These are phyloP conservation scores for Fusarium annulatum DNA, from an alignment of 2,329 filamentous ascomycete genomes.

Conservation along the genomic window DNA sequence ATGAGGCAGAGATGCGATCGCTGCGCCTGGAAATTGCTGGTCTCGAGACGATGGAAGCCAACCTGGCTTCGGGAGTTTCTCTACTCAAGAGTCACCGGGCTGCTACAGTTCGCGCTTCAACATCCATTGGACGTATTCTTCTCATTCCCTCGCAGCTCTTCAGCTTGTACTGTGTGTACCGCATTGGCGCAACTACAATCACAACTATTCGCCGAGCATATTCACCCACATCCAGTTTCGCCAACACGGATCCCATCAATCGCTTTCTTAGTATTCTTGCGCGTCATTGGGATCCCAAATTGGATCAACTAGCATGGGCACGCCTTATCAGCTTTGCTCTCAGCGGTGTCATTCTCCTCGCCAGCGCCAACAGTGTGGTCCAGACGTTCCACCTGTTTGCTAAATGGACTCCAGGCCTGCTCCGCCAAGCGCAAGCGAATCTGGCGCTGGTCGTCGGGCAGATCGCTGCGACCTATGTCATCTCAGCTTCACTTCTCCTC, in stretches of 20 bases:
- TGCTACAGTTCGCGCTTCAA: slow-evolving; percentile 74
- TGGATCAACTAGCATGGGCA: slow-evolving; percentile 86
- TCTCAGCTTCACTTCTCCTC: slow-evolving; percentile 80
- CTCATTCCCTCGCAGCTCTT: slow-evolving; percentile 74
- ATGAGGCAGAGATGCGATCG: slow-evolving; percentile 67
- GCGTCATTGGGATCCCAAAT: slow-evolving; percentile 83
- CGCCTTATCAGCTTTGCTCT: slow-evolving; percentile 87
- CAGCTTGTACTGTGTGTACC: slow-evolving; percentile 85
- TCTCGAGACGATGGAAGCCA: slow-evolving; percentile 81
- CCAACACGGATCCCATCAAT: slow-evolving; percentile 83
- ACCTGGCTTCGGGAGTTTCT: slow-evolving; percentile 73
- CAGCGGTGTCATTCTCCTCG: slow-evolving; percentile 83
- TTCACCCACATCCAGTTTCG: slow-evolving; percentile 62
- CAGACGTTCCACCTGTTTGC: slow-evolving; percentile 87
- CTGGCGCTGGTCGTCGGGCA: slow-evolving; percentile 83
- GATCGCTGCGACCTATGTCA: slow-evolving; percentile 86
- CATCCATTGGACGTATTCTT: slow-evolving; percentile 72
- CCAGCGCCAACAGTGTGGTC: slow-evolving; percentile 83
- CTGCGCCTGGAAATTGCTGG: slow-evolving; percentile 82
- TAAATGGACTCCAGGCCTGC: slow-evolving; percentile 76
- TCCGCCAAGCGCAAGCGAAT: slow-evolving; percentile 80
- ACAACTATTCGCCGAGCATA: slow-evolving; percentile 71
- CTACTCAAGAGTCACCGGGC: slow-evolving; percentile 71
- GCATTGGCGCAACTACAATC: slow-evolving; percentile 77
- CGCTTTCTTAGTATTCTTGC: slow-evolving; percentile 83